Base-by-base conservation (phyloP, 148 eudicot genomes). In the Amaranthus palmeri region DNA sequence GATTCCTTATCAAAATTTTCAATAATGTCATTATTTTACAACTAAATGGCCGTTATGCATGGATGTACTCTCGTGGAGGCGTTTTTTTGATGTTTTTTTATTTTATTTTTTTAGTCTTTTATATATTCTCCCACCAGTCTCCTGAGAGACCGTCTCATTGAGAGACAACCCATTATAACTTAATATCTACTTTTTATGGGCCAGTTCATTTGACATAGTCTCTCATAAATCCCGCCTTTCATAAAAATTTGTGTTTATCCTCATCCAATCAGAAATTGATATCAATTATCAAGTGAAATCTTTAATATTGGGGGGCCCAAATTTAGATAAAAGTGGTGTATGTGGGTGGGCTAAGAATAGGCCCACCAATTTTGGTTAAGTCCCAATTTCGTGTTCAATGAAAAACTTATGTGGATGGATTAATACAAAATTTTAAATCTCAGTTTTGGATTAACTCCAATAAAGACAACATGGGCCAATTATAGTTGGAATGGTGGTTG, bases 291-390 rank as follows among this genome's bases (percentile, higher is more conserved):
- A 25, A 25, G 36, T 25, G 36, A 25, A 61, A 65, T 54, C 36
- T 12, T 14, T 61, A 36, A 69, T 44, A 70, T 47, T 51, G 54
- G 44, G 40, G 72, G 68, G 41, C 70, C 79, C 70, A 50, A 63
- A 14, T 41, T 15, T 47, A 54, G 49, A 36, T 70, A 25, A 25
- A 25, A 25, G 36, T 25, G 36, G 36, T 25, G 36, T 25, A 25
- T 25, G 36, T 41, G 41, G 45, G 44, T 72, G 72, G 76, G 68
- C 80, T 67, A 51, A 4, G 12, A 11, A 1, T 72, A 65, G 80
- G 80, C 76, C 80, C 80, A 77, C 80, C 36, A 25, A 2, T 25
- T 70, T 64, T 46, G 57, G 69, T 54, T 1, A n/a, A 42, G 18
- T 57, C 13, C 14, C 11, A 54, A 62, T 62, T 54, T 55, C 50